These are phyloP conservation scores for Trichophyton mentagrophytes DNA, from an alignment of 2,329 filamentous ascomycete species.

Conservation along the genomic window DNA sequence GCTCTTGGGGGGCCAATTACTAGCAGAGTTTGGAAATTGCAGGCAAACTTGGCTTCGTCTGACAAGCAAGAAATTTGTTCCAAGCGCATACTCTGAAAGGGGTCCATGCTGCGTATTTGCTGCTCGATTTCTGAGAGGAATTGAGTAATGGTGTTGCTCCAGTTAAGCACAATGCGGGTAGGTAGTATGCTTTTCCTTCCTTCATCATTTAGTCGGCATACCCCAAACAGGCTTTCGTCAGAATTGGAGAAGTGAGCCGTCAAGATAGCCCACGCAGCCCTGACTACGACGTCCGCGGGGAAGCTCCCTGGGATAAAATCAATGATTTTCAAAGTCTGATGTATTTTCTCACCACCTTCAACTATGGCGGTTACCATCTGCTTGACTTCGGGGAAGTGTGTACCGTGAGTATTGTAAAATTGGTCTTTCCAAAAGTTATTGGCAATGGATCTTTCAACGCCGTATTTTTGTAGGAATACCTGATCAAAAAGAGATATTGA, in stretches of 20 bases:
- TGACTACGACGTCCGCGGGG: neutral
- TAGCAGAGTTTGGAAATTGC: slow-evolving; percentile 24
- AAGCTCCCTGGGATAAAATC: neutral
- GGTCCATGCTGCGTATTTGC: slow-evolving; percentile 42
- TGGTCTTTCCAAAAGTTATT: neutral
- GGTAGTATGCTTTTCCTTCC: slow-evolving; percentile 23
- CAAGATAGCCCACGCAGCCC: slow-evolving; percentile 9
- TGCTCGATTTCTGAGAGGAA: slow-evolving; percentile 40
- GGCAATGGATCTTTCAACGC: neutral
- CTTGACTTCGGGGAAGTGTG: neutral
- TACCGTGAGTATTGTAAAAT: neutral
- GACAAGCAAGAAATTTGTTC: slow-evolving; percentile 40
- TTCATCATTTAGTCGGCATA: slow-evolving; percentile 24
- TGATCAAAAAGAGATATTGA: neutral
- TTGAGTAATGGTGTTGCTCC: neutral
- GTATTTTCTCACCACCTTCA: neutral
- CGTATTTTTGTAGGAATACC: neutral
- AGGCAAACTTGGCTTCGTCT: slow-evolving; percentile 28
- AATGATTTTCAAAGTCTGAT: neutral
- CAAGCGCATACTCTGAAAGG: slow-evolving; percentile 40
- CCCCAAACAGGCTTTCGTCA: slow-evolving; percentile 32
- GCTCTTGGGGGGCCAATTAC: too few relatives aligned
- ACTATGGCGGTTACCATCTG: neutral
- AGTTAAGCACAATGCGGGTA: slow-evolving; percentile 21
- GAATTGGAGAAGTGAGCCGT: slow-evolving; percentile 14